Evolutionary conservation across 805 yeast genomes (phyloP).

Genomic region (Debaryomyces prosopidis): DNA sequence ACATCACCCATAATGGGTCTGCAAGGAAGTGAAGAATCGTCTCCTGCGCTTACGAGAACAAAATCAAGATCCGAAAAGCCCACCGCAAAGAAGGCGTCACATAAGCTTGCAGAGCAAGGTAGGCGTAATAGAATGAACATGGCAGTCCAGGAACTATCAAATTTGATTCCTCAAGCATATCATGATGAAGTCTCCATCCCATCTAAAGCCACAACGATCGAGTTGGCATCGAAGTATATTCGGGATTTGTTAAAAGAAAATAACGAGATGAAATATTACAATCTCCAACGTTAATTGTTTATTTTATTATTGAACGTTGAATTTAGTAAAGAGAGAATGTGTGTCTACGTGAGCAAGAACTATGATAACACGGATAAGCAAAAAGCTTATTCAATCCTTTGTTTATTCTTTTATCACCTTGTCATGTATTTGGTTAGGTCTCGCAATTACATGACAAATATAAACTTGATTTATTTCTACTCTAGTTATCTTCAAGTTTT

Average conservation of each 20-base stretch:
- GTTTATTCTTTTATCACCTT: too few species aligned
- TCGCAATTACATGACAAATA: too few species aligned
- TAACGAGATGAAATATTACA: constrained; percentile 15
- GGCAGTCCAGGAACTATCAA: constrained; percentile 76
- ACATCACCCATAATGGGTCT: constrained; percentile 19
- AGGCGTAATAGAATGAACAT: constrained; percentile 88
- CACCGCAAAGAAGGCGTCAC: constrained; percentile 63
- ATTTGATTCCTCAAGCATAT: constrained; percentile 62
- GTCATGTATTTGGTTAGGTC: too few species aligned
- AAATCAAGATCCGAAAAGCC: constrained; percentile 20
- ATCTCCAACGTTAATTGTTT: neutral
- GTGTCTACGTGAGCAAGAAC: too few species aligned
- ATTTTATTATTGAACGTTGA: too few species aligned
- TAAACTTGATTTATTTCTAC: too few species aligned
- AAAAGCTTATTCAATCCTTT: too few species aligned
- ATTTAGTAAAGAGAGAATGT: too few species aligned
- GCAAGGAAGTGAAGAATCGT: neutral
- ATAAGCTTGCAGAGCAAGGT: constrained; percentile 95
- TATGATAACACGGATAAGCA: too few species aligned
- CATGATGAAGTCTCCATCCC: constrained; percentile 64
- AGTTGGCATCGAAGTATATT: constrained; percentile 77
- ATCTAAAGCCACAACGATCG: constrained; percentile 94
- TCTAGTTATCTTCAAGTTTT: too few species aligned
- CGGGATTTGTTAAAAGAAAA: constrained; percentile 31
- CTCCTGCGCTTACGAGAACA: constrained; percentile 3